Evolutionary conservation across 2,329 filamentous ascomycete species (phyloP).

Genomic region (Microcyclospora pomicola): DNA sequence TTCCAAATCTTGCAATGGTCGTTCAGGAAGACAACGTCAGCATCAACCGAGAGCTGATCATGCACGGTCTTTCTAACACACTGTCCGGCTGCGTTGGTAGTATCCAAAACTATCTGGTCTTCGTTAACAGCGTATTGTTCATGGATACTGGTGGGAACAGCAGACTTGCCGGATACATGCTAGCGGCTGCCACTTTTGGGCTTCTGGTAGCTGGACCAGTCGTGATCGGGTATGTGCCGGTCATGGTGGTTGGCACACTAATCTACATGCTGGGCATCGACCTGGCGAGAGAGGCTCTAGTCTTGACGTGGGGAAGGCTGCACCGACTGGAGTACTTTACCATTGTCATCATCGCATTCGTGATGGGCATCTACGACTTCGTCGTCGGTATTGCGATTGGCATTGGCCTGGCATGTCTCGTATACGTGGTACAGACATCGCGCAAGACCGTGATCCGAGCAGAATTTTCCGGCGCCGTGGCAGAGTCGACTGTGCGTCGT

Average conservation of each 20-base stretch:
- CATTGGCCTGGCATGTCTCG: constrained; percentile 80
- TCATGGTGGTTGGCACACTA: constrained; percentile 90
- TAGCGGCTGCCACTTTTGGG: constrained; percentile 65
- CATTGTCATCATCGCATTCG: constrained; percentile 73
- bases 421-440: constrained; percentile 82
- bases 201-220: constrained; percentile 76
- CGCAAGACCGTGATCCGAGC: constrained; percentile 77
- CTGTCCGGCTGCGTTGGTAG: constrained; percentile 76
- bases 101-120: constrained; percentile 92
- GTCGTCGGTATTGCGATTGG: constrained; percentile 87
- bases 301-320: constrained; percentile 77
- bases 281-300: constrained; percentile 73
- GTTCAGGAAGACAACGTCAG: constrained; percentile 86
- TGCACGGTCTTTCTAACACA: constrained; percentile 87
- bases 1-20: constrained; percentile 80
- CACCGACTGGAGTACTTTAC: constrained; percentile 81
- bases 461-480: constrained; percentile 78
- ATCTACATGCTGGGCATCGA: constrained; percentile 95
- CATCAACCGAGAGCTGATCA: constrained; percentile 78
- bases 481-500: constrained; percentile 80
- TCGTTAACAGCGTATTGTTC: constrained; percentile 94
- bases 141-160: constrained; percentile 83
- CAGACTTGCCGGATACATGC: constrained; percentile 69
- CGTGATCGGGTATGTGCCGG: constrained; percentile 84
- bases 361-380: constrained; percentile 96